These are phyloP conservation scores for Epichloe amarillans DNA, from an alignment of 2,329 filamentous ascomycete genomes.

Conservation along the genomic window DNA sequence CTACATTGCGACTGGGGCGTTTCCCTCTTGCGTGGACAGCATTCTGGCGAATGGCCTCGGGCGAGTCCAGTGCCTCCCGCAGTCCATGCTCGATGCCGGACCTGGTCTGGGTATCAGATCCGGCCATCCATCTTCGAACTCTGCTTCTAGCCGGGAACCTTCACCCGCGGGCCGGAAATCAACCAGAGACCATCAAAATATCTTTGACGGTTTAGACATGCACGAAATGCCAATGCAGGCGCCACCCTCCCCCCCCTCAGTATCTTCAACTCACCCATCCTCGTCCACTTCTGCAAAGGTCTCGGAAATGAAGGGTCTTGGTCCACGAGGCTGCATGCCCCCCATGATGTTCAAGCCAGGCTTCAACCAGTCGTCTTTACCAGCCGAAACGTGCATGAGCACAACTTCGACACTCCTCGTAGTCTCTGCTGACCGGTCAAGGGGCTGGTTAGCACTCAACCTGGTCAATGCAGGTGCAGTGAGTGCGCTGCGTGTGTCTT, in stretches of 20 bases:
- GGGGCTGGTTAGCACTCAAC: slow-evolving; percentile 4
- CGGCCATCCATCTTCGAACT: too few relatives aligned
- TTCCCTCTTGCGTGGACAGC: slow-evolving; percentile 3
- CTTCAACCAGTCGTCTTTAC: slow-evolving; percentile 2
- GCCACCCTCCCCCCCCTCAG: background rate
- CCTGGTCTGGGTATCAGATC: background rate
- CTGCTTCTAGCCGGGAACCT: too few relatives aligned
- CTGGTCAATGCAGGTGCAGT: slow-evolving; percentile 4
- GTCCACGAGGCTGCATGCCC: slow-evolving; percentile 1
- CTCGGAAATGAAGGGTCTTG: background rate
- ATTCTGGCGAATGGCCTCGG: slow-evolving; percentile 3
- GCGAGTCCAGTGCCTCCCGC: background rate
- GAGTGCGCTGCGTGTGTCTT: slow-evolving; percentile 2
- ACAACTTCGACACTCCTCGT: background rate
- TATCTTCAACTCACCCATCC: background rate
- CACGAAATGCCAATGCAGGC: background rate
- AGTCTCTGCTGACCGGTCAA: background rate
- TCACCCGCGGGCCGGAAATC: too few relatives aligned
- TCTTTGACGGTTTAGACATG: background rate
- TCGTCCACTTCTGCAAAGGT: background rate
- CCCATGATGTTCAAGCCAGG: slow-evolving; percentile 5
- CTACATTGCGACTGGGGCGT: background rate
- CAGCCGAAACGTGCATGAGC: slow-evolving; percentile 2
- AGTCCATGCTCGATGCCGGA: background rate
- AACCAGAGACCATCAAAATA: background rate